phyloP scores from a whole-genome alignment of 176 grass and related monocot genomes.

The Alopecurus myosuroides region DNA sequence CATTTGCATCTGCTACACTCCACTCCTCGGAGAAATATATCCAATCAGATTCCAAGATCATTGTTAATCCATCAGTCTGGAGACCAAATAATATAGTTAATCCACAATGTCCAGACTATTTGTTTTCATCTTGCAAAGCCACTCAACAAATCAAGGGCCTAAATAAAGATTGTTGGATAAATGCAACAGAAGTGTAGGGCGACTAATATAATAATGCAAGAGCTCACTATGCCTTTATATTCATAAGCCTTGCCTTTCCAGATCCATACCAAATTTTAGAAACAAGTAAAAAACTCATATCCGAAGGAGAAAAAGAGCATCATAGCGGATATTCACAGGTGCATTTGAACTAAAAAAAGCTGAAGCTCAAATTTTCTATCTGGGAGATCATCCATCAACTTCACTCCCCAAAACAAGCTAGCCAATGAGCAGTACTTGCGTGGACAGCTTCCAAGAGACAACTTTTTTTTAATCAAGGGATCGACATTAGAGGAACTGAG shows the following conservation, averaged over 20 bases:
- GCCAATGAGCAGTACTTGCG: neutral
- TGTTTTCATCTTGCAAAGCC: constrained; percentile 4
- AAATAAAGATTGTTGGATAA: constrained; percentile 9
- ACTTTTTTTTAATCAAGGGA: neutral
- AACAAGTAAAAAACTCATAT: neutral
- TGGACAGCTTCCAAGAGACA: neutral
- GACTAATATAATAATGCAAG: neutral
- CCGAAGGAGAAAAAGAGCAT: neutral
- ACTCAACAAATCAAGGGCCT: neutral
- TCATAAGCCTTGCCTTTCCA: neutral
- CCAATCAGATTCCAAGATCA: constrained; percentile 80
- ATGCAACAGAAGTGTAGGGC: neutral
- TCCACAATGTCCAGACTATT: neutral
- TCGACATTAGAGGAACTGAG: neutral
- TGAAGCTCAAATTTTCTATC: neutral
- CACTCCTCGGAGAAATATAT: constrained; percentile 86
- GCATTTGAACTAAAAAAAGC: constrained; percentile 2
- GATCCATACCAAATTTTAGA: neutral
- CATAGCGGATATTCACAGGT: constrained; percentile 1
- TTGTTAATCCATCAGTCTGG: constrained; percentile 80
- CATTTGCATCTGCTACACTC: constrained; percentile 60
- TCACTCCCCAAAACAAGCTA: neutral
- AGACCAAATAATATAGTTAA: constrained; percentile 33
- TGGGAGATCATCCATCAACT: neutral
- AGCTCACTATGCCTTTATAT: neutral